Evolutionary conservation across 2,329 filamentous ascomycete species (phyloP), one percentile per base, ranked within the genome.

Genomic region (Nothopassalora personata): DNA sequence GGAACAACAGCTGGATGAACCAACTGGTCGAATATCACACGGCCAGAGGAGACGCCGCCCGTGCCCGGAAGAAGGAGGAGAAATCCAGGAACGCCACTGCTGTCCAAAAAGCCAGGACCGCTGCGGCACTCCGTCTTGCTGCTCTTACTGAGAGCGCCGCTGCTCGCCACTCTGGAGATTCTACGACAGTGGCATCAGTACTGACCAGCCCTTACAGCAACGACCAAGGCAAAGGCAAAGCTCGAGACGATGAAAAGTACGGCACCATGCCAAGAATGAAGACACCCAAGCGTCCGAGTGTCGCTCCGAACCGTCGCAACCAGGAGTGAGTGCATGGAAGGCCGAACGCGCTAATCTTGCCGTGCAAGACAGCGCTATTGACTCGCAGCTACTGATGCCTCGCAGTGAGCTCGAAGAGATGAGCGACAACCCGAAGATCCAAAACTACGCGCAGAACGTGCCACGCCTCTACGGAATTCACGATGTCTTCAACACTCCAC

Each of bases 341-440:
- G 34, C 34, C 7, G 18, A 3, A n/a, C 15, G 15, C n/a, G 39
- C 34, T 36, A 15, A 10, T 36, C 8, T 36, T 15, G 34, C 10
- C 34, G 34, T 10, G 10, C 34, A 10, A 36, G 10, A 15, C 34
- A 36, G 23, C 2, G 34, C 4, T 15, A 10, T 10, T 36, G 10
- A 15, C 34, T 36, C 8, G 10, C 10, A 36, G 34, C 23, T 23
- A 15, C 39, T 43, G 4, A 43, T 15, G 39, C 39, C n/a, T 43
- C 15, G 6, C 48, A 31, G 36, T 7, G 54, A 58, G 11, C 39
- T 5, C 13, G 36, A 56, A 33, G 46, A 43, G 4, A 62, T 60
- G 60, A 60, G 53, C 47, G 64, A 67, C n/a, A 50, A 63, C 11
- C 54, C 59, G 3, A 13, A 30, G 4, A 60, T 66, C 51, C 56